A percentile compares a stretch with the other conserved stretches of the same genome.
Evolutionary conservation across 495 filamentous ascomycete genomes (phyloP).

Genomic region (Penicillium paradoxum): DNA sequence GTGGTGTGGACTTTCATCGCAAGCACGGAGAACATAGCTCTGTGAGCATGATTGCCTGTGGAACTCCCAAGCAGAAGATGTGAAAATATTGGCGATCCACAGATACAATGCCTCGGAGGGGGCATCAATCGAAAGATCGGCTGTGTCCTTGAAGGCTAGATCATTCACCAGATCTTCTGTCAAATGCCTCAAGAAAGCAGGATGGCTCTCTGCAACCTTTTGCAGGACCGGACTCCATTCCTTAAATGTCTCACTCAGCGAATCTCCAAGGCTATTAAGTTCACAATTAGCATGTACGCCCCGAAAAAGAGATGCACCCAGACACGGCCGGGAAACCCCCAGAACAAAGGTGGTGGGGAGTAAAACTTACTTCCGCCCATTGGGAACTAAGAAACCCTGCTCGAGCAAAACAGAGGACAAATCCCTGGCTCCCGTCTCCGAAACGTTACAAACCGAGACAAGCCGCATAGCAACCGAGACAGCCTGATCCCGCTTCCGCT

Average conservation of each 20-base stretch:
- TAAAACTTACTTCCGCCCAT: slow-evolving; percentile 30
- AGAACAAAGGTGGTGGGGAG: background rate
- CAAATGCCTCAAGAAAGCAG: slow-evolving; percentile 30
- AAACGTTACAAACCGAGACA: slow-evolving; percentile 25
- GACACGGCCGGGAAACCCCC: background rate
- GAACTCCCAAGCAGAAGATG: slow-evolving; percentile 31
- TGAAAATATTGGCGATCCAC: slow-evolving; percentile 41
- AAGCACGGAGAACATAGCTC: slow-evolving; percentile 32
- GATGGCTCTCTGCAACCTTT: slow-evolving; percentile 24
- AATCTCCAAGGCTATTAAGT: slow-evolving; percentile 31
- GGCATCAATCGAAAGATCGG: slow-evolving; percentile 18
- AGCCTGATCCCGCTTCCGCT: slow-evolving; percentile 28
- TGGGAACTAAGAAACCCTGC: slow-evolving; percentile 24
- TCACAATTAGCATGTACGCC: slow-evolving; percentile 5
- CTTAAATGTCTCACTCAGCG: slow-evolving; percentile 25
- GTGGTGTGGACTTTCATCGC: slow-evolving; percentile 27
- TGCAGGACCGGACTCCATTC: slow-evolving; percentile 37
- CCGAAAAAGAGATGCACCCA: background rate
- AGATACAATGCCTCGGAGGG: slow-evolving; percentile 30
- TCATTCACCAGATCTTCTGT: slow-evolving; percentile 34
- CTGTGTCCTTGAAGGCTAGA: slow-evolving; percentile 21
- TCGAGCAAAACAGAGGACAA: slow-evolving; percentile 30
- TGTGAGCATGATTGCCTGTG: slow-evolving; percentile 24
- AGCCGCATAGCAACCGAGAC: slow-evolving; percentile 24
- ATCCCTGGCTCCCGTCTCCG: slow-evolving; percentile 12